Base-by-base conservation (phyloP, 2,329 filamentous ascomycete genomes). In the Fonsecaea monophora region DNA sequence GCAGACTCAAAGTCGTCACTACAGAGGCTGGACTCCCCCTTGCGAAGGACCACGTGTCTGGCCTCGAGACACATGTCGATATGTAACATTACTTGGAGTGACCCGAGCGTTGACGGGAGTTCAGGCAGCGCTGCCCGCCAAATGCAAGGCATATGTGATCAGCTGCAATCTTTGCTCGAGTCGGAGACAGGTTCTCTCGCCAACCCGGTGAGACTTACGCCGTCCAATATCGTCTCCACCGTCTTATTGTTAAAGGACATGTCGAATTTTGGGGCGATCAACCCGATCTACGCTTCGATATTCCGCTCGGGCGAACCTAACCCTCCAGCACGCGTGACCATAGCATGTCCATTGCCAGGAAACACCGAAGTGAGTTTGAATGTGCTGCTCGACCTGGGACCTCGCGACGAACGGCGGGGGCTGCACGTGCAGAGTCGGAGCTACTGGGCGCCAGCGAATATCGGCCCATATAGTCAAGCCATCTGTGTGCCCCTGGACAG, bases 361-460 rank as follows among this genome's bases (percentile, higher is more conserved):
- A 83, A 82, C 9, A 79, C 84, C 59, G 84, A 89, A 66, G 85
- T 91, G 15, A 85, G 94, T 68, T 78, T 89, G 21, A 86, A 84
- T 18, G 77, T 85, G 35, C 76, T 83, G 10, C 73, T 84, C n/a
- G 78, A 83, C 66, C 70, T 78, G 25, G 76, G 76, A 5, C 53
- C 68, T 34, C 74, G 73, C 48, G 70, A 72, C 18, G 62, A 66
- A 45, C 78, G 82, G 37, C 77, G 80, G 65, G 91, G 79, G 0
- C 84, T 98, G 1, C 95, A 99, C 77, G 94, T 99, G 5, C 95
- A 98, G 79, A 94, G 91, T 3, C 84, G 92, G 45, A 96, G 92
- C 10, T 98, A 98, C 82, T 99, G 95, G 95, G 95, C 95, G 0
- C 95, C 95, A 0, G 94, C 95, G 21, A 98, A 98, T 75, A 98